Conservation (phyloP, 257 asterid species). For the Osmanthus fragrans region DNA sequence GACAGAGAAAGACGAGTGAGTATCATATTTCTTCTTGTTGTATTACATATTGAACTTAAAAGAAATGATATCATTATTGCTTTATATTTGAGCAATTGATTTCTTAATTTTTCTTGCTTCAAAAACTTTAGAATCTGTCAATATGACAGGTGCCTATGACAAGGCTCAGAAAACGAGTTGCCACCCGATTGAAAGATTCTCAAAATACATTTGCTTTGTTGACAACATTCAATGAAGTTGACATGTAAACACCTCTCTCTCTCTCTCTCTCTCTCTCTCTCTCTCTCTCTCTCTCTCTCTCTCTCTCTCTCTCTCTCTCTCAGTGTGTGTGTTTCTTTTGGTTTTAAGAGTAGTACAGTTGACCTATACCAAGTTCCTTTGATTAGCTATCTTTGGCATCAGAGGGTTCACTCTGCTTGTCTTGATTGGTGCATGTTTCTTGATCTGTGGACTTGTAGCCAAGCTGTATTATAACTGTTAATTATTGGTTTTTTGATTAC, state of each 20-base stretch:
- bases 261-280: fast-evolving
- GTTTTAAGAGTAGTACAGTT: constrained; percentile 7
- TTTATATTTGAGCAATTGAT: neutral
- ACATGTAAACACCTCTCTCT: constrained; percentile 55
- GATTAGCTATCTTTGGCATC: neutral
- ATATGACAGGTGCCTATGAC: constrained; percentile 88
- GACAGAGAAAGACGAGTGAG: constrained; percentile 95
- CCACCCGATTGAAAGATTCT: constrained; percentile 91
- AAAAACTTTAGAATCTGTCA: constrained; percentile 4
- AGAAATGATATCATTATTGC: neutral
- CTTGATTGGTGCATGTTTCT: constrained; percentile 15
- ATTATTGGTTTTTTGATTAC: neutral
- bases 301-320: neutral
- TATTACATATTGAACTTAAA: neutral
- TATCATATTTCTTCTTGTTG: neutral
- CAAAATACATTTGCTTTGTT: constrained; percentile 93
- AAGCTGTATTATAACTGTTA: neutral
- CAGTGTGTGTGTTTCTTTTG: constrained; percentile 1
- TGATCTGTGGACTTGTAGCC: constrained; percentile 5
- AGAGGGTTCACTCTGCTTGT: constrained; percentile 7
- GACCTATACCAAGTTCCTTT: constrained; percentile 1
- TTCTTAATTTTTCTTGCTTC: neutral
- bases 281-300: no score
- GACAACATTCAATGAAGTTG: constrained; percentile 98
- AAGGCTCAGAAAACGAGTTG: constrained; percentile 91